A percentile compares a stretch with the other conserved stretches of the same genome.
Conservation (phyloP, 306 rosid genomes). For the Nissolia schottii region DNA sequence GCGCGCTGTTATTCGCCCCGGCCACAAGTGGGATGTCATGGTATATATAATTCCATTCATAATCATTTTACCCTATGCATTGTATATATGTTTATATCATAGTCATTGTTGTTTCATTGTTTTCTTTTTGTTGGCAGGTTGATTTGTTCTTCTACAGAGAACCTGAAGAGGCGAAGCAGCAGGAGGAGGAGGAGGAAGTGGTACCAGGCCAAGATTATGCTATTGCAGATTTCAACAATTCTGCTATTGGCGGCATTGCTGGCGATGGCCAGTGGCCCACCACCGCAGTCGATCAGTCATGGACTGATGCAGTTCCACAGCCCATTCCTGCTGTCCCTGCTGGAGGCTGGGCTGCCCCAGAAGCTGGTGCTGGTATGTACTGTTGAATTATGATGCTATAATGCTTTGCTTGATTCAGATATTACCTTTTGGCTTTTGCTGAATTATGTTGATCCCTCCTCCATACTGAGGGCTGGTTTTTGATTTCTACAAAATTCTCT, state of each 20-base stretch:
- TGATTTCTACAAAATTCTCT: not conserved
- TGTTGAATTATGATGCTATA: not conserved
- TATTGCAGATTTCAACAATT: slow-evolving; percentile 42
- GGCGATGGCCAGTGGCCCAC: slow-evolving; percentile 40
- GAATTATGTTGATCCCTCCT: not conserved
- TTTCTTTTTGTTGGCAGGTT: slow-evolving; percentile 43
- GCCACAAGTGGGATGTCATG: slow-evolving; percentile 88
- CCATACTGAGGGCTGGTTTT: not conserved
- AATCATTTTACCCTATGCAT: no score
- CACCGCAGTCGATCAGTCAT: slow-evolving; percentile 28
- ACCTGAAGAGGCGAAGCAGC: slow-evolving; percentile 75
- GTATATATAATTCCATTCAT: no score
- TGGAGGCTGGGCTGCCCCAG: slow-evolving; percentile 35
- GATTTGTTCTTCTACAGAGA: slow-evolving; percentile 88
- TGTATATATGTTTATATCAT: no score
- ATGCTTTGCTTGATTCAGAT: not conserved
- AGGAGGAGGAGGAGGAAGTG: slow-evolving; percentile 76
- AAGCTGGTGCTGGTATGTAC: slow-evolving; percentile 20
- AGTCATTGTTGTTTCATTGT: not conserved
- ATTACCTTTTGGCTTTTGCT: not conserved
- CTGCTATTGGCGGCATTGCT: slow-evolving; percentile 16
- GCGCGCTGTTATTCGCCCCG: slow-evolving; percentile 72
- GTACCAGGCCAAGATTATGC: slow-evolving; percentile 46
- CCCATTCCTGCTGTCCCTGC: slow-evolving; percentile 36
- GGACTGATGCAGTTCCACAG: slow-evolving; percentile 33